Conservation (phyloP, 164 flowering plant genomes). For the Annona cherimola region DNA sequence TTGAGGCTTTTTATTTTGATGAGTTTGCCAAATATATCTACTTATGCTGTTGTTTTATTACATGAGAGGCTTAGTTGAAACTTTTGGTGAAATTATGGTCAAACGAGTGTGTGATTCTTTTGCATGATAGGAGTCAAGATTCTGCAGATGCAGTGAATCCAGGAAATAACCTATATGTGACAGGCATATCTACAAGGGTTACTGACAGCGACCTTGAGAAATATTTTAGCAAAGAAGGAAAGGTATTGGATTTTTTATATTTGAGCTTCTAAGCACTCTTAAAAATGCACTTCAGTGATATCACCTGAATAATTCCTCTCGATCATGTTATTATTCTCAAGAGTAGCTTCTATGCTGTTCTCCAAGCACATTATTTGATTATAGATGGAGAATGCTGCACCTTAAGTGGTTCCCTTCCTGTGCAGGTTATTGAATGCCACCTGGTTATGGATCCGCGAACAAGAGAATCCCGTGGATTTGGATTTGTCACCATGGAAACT, state of each 20-base stretch:
- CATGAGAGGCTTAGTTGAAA: background rate
- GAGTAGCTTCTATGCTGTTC: too few species aligned
- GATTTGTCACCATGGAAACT: slow-evolving; percentile 62
- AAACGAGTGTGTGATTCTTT: background rate
- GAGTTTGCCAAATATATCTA: background rate
- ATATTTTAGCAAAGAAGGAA: slow-evolving; percentile 47
- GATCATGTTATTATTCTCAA: too few species aligned
- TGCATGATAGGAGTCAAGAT: slow-evolving; percentile 32
- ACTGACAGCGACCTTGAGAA: slow-evolving; percentile 50
- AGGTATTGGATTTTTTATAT: slow-evolving; percentile 27
- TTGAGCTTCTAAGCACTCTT: background rate
- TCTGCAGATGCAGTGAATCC: slow-evolving; percentile 43
- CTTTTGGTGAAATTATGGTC: background rate
- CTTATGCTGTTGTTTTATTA: background rate
- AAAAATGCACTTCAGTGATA: too few species aligned
- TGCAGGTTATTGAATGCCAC: slow-evolving; percentile 56
- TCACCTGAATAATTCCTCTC: too few species aligned
- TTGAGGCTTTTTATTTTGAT: background rate
- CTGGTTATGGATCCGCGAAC: slow-evolving; percentile 61
- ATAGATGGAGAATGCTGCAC: background rate
- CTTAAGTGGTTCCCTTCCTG: background rate
- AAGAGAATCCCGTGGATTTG: slow-evolving; percentile 70
- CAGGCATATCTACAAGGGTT: slow-evolving; percentile 62
- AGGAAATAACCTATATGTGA: slow-evolving; percentile 64
- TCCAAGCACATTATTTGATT: too few species aligned